Percentiles rank a stretch among this genome's conserved stretches.
phyloP scores from a whole-genome alignment of 345 rosid species.

The Brassica incana region DNA sequence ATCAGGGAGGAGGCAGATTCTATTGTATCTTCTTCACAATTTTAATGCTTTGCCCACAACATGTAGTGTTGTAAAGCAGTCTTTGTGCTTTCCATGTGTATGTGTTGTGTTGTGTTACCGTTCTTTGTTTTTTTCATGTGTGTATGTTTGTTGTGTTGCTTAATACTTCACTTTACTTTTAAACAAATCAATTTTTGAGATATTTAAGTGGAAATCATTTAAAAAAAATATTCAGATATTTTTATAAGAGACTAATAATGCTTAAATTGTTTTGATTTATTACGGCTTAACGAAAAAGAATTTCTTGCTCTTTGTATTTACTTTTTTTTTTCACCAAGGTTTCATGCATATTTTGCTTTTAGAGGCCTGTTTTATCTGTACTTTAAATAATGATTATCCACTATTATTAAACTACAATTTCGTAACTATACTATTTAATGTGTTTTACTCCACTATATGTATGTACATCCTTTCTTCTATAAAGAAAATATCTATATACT shows the following conservation, averaged over 20 bases:
- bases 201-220: background rate
- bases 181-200: background rate
- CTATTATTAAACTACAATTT: background rate
- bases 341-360: background rate
- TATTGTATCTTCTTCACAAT: conserved; percentile 26
- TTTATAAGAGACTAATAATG: background rate
- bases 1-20: conserved; percentile 8
- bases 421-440: background rate
- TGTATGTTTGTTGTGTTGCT: background rate
- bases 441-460: too few relatives aligned
- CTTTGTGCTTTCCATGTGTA: conserved; percentile 12
- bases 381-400: background rate
- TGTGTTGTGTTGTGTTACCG: background rate
- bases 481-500: too few relatives aligned
- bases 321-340: background rate
- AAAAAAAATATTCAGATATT: background rate
- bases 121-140: background rate
- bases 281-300: background rate
- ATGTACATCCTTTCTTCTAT: too few relatives aligned
- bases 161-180: background rate
- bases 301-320: background rate
- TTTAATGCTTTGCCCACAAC: conserved; percentile 29
- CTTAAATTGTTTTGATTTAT: background rate
- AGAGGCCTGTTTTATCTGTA: background rate
- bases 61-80: conserved; percentile 33